Evolutionary conservation across 257 asterid species (phyloP).

Genomic region (Nemophila menziesii): DNA sequence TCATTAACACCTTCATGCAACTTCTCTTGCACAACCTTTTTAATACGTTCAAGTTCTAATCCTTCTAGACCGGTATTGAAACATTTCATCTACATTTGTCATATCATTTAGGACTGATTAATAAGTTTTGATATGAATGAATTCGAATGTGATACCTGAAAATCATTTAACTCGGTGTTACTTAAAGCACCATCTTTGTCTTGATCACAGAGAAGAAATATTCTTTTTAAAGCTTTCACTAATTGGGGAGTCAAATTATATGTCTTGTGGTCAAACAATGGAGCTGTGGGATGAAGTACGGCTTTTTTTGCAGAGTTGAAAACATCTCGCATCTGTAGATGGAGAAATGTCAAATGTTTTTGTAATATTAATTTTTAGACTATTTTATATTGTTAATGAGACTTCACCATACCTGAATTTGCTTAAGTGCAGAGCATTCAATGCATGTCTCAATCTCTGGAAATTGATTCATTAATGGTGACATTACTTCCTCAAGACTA

Average conservation of each 20-base stretch:
- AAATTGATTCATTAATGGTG: constrained; percentile 94
- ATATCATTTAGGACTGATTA: constrained; percentile 1
- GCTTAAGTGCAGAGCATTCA: constrained; percentile 77
- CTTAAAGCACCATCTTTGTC: constrained; percentile 98
- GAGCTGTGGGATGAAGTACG: constrained; percentile 97
- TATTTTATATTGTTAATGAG: neutral
- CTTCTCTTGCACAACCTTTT: constrained; percentile 92
- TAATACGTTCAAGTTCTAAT: constrained; percentile 80
- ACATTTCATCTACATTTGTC: constrained; percentile 66
- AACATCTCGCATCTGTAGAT: constrained; percentile 72
- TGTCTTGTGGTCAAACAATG: constrained; percentile 87
- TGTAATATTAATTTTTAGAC: no score
- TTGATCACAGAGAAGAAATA: constrained; percentile 82
- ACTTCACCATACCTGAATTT: constrained; percentile 66
- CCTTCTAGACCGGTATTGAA: constrained; percentile 89
- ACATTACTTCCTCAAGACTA: constrained; percentile 90
- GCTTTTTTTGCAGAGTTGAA: constrained; percentile 92
- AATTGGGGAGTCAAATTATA: constrained; percentile 85
- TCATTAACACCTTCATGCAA: constrained; percentile 79
- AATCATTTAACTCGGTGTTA: constrained; percentile 85
- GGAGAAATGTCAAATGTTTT: constrained; percentile 6
- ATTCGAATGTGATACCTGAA: constrained; percentile 50
- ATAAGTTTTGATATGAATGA: neutral
- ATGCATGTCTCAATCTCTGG: constrained; percentile 98
- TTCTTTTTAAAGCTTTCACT: constrained; percentile 88